phyloP scores from a whole-genome alignment of 805 yeast species.

The Candida schatavii region DNA sequence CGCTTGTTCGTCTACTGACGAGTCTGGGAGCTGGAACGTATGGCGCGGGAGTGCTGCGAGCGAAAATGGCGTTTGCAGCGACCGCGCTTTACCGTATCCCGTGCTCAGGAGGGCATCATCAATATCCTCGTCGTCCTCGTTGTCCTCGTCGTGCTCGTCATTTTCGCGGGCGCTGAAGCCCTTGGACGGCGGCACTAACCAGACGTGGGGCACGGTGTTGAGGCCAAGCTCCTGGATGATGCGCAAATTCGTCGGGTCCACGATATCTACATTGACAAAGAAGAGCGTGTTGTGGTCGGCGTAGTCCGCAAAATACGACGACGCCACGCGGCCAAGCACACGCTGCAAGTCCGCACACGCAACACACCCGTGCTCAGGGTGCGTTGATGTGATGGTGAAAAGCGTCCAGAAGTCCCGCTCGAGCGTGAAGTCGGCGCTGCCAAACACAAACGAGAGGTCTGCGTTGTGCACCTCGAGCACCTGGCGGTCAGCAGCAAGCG shows the following conservation, averaged over 20 bases:
- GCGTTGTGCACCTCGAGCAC: constrained; percentile 42
- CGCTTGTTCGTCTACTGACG: constrained; percentile 30
- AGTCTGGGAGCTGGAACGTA: constrained; percentile 31
- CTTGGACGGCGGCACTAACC: constrained; percentile 57
- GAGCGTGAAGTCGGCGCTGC: constrained; percentile 33
- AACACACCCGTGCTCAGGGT: constrained; percentile 42
- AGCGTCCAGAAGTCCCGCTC: constrained; percentile 51
- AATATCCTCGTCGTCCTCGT: constrained; percentile 7
- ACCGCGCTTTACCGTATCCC: constrained; percentile 17
- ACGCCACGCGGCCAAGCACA: constrained; percentile 39
- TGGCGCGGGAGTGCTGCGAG: constrained; percentile 24
- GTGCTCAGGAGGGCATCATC: constrained; percentile 5
- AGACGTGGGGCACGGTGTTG: constrained; percentile 59
- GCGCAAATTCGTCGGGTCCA: constrained; percentile 34
- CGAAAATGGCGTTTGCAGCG: constrained; percentile 15
- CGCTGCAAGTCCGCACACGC: constrained; percentile 46
- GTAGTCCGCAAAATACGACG: constrained; percentile 43
- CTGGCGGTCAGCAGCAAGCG: constrained; percentile 20
- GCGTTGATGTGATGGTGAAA: constrained; percentile 51
- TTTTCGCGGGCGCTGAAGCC: constrained; percentile 19
- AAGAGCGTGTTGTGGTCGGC: constrained; percentile 38
- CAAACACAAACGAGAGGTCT: constrained; percentile 29
- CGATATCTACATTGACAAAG: constrained; percentile 52
- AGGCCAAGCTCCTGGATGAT: constrained; percentile 43
- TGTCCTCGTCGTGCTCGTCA: constrained; percentile 13